A percentile compares a stretch with the other conserved stretches of the same genome.
Conservation (phyloP, 2,329 filamentous ascomycete genomes). For the Alternaria longipes region DNA sequence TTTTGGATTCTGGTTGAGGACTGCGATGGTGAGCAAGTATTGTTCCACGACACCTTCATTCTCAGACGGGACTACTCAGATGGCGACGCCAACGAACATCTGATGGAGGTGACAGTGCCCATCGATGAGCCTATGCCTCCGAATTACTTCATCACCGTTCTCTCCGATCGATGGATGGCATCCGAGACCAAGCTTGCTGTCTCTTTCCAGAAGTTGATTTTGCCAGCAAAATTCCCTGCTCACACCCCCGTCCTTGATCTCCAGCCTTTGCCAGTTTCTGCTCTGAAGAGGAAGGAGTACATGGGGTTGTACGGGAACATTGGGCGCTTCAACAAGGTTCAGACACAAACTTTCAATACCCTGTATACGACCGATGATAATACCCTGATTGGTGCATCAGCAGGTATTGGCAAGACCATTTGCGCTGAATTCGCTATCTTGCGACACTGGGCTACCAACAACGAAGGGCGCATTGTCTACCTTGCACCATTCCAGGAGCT, state of each 20-base stretch:
- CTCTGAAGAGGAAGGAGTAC: conserved; percentile 86
- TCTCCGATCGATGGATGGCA: conserved; percentile 98
- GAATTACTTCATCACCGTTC: conserved; percentile 95
- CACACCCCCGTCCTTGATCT: conserved; percentile 92
- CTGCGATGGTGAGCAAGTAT: conserved; percentile 93
- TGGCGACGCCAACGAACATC: conserved; percentile 87
- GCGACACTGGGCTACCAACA: conserved; percentile 80
- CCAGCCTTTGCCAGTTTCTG: conserved; percentile 87
- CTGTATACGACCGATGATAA: conserved; percentile 92
- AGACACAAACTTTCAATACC: conserved; percentile 96
- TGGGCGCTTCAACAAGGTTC: conserved; percentile 94
- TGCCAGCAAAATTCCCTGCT: conserved; percentile 94
- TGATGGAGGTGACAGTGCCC: conserved; percentile 95
- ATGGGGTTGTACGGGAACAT: conserved; percentile 82
- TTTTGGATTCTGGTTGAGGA: conserved; percentile 99
- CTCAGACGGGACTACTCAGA: conserved; percentile 88
- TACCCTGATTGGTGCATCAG: conserved; percentile 90
- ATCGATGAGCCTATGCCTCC: conserved; percentile 98
- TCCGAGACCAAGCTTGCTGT: conserved; percentile 93
- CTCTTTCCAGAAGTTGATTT: conserved; percentile 91
- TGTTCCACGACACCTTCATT: conserved; percentile 94
- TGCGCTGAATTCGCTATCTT: conserved; percentile 95
- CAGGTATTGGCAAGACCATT: conserved; percentile 94
- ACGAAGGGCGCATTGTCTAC: conserved; percentile 85
- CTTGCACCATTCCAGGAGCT: conserved; percentile 95